Conservation (phyloP, 2,329 filamentous ascomycete genomes). For the Pestalotiopsis sp. region DNA sequence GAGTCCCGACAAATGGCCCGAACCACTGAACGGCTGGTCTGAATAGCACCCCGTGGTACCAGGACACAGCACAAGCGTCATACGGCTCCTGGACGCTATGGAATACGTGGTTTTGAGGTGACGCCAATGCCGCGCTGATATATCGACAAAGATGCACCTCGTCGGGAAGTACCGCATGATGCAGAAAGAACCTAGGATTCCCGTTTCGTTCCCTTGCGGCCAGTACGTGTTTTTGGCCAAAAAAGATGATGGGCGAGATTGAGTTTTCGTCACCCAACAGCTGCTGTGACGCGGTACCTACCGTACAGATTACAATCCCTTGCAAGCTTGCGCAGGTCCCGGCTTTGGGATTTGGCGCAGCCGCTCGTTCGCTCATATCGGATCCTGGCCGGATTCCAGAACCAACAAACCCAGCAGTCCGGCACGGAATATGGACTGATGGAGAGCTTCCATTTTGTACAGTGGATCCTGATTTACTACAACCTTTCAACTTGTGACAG, state of each 20-base stretch:
- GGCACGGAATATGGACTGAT: neutral
- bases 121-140: neutral
- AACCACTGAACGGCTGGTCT: neutral
- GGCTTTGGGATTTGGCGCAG: neutral
- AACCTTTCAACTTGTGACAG: constrained; percentile 1
- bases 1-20: neutral
- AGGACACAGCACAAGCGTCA: neutral
- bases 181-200: neutral
- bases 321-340: neutral
- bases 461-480: neutral
- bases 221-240: neutral
- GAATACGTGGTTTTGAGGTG: neutral
- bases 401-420: neutral
- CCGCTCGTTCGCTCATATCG: neutral
- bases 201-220: neutral
- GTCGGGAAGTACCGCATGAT: neutral
- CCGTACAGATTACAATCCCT: neutral
- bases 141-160: neutral
- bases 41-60: neutral
- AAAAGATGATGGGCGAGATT: neutral
- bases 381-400: neutral
- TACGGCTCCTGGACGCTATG: no score
- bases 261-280: neutral
- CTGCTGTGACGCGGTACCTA: neutral
- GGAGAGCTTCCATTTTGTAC: neutral